Percentiles rank a stretch among this genome's conserved stretches.
phyloP scores from a whole-genome alignment of 768 basidiomycete genomes.

The Lactifluus hygrophoroides region DNA sequence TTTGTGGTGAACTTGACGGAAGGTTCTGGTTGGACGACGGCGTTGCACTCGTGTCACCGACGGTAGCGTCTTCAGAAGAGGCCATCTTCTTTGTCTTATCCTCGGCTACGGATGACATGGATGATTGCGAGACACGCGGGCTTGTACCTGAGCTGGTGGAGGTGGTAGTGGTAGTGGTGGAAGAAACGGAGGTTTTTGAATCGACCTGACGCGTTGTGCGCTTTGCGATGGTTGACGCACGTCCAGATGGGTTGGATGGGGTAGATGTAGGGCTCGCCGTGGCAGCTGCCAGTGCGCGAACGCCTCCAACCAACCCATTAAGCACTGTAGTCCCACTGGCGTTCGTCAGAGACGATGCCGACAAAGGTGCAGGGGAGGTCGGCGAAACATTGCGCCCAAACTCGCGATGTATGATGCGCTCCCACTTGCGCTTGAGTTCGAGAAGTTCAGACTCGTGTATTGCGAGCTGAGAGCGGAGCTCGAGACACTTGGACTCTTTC shows the following conservation, averaged over 20 bases:
- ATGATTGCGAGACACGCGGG: slow-evolving; percentile 38
- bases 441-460: slow-evolving; percentile 65
- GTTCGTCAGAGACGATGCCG: slow-evolving; percentile 18
- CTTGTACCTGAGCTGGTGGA: slow-evolving; percentile 26
- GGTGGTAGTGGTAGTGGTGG: slow-evolving; percentile 23
- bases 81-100: slow-evolving; percentile 8
- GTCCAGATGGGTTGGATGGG: slow-evolving; percentile 15
- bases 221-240: slow-evolving; percentile 13
- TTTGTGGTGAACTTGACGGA: background rate
- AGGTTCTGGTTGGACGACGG: slow-evolving; percentile 31
- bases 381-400: slow-evolving; percentile 30
- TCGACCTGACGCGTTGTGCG: slow-evolving; percentile 10
- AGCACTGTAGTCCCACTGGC: slow-evolving; percentile 31
- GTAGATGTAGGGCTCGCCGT: slow-evolving; percentile 28
- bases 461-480: slow-evolving; percentile 66
- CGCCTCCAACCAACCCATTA: slow-evolving; percentile 58
- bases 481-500: slow-evolving; percentile 78
- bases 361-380: slow-evolving; percentile 16
- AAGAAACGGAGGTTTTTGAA: slow-evolving; percentile 18
- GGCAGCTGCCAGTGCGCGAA: slow-evolving; percentile 50
- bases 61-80: slow-evolving; percentile 31
- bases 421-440: slow-evolving; percentile 78
- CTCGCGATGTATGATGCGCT: slow-evolving; percentile 62
- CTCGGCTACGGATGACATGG: slow-evolving; percentile 36
- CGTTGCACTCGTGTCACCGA: slow-evolving; percentile 42